Base-by-base conservation (phyloP, 2,329 filamentous ascomycete species). In the Neofusicoccum laricinum region DNA sequence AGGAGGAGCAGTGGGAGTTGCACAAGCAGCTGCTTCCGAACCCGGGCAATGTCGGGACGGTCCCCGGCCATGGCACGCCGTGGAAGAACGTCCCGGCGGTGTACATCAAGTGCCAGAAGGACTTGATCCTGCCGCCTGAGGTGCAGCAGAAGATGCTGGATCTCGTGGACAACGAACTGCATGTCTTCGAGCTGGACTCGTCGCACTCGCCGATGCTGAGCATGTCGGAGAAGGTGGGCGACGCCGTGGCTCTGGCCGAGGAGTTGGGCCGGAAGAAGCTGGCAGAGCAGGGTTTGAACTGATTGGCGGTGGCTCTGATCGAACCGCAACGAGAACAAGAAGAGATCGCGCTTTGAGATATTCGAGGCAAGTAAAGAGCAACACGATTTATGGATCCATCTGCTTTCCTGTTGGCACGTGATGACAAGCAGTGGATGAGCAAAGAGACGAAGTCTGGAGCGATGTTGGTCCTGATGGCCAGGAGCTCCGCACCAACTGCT, bases 181-280 rank as follows among this genome's bases (percentile, higher is more conserved):
- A 66, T 25, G 66, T 70, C 4, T 64, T 67, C 50, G 45, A 30
- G 2, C 43, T 69, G 36, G 67, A 69, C 49, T 65, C 59, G 8
- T 69, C 69, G 63, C 72, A 74, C 66, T 55, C 68, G 32, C 63
- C 69, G 12, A 70, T 71, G 70, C n/a, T 75, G 51, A 71, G 70
- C 65, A 65, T 64, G 48, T 69, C 71, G 12, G 62, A 68, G 3
- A 64, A 67, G 53, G 68, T 72, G 34, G 67, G 65, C 8, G 61
- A 67, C 14, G 30, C 71, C 10, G 50, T 68, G 50, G 36, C 43
- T 45, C 43, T 62, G 62, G 66, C 55, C 2, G 67, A 63, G 59
- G 46, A 30, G 46, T 34, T 50, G 11, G 59, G 59, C 12, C 41
- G 46, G 36, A 30, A 48, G 45, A 49, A 10, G 30, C 5, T 61